These are phyloP conservation scores for Penicillium riverlandense DNA, from an alignment of 495 filamentous ascomycete genomes.

Conservation along the genomic window DNA sequence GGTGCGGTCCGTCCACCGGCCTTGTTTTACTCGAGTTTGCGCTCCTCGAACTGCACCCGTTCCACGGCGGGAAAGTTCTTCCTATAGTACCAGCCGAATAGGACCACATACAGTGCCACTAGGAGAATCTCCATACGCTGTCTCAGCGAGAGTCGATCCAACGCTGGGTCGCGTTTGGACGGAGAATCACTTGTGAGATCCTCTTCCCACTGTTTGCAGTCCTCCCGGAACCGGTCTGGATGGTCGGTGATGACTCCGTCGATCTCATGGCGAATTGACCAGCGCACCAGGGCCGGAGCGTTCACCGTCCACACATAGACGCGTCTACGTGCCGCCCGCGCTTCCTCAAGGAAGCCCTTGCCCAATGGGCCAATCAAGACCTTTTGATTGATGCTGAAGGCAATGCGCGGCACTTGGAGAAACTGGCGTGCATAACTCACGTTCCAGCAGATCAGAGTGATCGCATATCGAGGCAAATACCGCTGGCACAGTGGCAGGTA, in stretches of 20 bases:
- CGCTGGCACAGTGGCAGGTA: slow-evolving; percentile 52
- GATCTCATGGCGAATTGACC: slow-evolving; percentile 48
- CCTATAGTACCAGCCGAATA: slow-evolving; percentile 20
- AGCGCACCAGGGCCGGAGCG: slow-evolving; percentile 63
- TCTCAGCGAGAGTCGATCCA: slow-evolving; percentile 9
- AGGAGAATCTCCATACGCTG: slow-evolving; percentile 8
- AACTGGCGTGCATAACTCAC: slow-evolving; percentile 62
- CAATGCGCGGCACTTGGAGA: slow-evolving; percentile 48
- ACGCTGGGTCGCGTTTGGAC: neutral
- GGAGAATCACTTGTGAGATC: slow-evolving; percentile 1
- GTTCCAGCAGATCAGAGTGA: slow-evolving; percentile 69
- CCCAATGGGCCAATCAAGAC: slow-evolving; percentile 60
- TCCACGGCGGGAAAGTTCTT: slow-evolving; percentile 9
- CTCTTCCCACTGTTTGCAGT: slow-evolving; percentile 13
- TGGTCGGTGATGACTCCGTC: slow-evolving; percentile 57
- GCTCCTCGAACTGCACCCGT: slow-evolving; percentile 8
- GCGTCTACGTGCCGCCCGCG: slow-evolving; percentile 42
- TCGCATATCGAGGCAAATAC: slow-evolving; percentile 59
- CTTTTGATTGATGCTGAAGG: slow-evolving; percentile 67
- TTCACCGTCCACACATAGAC: slow-evolving; percentile 87
- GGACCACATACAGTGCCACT: slow-evolving; percentile 6
- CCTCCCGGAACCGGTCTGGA: slow-evolving; percentile 19
- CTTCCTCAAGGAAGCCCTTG: slow-evolving; percentile 54
- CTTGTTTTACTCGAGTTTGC: slow-evolving; percentile 3
- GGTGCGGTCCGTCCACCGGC: neutral